Conservation (phyloP, 2,329 filamentous ascomycete genomes). For the Aureobasidium sp. region DNA sequence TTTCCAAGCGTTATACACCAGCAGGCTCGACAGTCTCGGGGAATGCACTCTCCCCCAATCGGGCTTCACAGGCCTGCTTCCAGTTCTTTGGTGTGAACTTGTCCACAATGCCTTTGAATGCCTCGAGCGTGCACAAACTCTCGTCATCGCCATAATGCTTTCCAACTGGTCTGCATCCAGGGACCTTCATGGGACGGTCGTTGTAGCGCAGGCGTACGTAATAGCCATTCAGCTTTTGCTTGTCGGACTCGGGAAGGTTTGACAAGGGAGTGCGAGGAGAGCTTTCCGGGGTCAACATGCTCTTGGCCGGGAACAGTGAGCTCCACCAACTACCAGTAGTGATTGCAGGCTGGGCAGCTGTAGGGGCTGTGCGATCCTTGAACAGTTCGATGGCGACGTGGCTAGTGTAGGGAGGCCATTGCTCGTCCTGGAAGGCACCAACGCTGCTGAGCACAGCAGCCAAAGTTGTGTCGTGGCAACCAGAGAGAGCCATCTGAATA, state of each 20-base stretch:
- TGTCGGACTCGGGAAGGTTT: constrained; percentile 50
- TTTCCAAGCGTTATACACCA: not conserved
- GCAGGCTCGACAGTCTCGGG: constrained; percentile 27
- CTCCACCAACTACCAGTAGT: constrained; percentile 28
- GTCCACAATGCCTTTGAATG: constrained; percentile 89
- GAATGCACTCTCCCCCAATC: constrained; percentile 47
- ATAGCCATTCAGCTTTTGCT: constrained; percentile 57
- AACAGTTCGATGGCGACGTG: constrained; percentile 90
- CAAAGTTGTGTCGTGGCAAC: constrained; percentile 90
- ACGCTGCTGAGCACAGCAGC: constrained; percentile 68
- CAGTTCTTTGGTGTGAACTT: constrained; percentile 78
- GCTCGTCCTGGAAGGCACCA: constrained; percentile 60
- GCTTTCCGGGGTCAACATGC: constrained; percentile 10
- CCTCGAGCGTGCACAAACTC: constrained; percentile 81
- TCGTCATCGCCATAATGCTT: constrained; percentile 83
- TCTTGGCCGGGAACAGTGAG: constrained; percentile 24
- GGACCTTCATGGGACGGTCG: constrained; percentile 69
- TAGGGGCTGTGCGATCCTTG: constrained; percentile 36
- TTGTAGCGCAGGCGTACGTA: constrained; percentile 91
- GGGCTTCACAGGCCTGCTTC: constrained; percentile 53
- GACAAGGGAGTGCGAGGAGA: constrained; percentile 45
- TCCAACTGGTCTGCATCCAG: constrained; percentile 65
- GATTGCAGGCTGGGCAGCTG: constrained; percentile 21
- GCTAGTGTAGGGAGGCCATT: constrained; percentile 90
- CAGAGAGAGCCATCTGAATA: constrained; percentile 69